Evolutionary conservation across 352 stramenopile genomes (phyloP).

Genomic region (Phytopythium kandeliae): DNA sequence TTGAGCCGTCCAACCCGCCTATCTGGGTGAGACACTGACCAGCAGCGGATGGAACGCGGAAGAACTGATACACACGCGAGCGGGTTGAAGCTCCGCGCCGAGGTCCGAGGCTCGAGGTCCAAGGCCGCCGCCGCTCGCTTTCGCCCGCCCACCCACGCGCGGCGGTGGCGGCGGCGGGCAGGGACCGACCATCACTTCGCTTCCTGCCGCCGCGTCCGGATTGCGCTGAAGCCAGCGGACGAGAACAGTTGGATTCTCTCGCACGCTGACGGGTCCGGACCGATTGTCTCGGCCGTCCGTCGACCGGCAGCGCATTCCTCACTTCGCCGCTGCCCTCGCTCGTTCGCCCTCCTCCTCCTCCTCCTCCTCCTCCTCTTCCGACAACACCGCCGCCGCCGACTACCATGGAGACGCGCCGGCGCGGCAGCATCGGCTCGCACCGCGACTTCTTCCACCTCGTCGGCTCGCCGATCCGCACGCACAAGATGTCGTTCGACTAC

Average conservation of each 20-base stretch:
- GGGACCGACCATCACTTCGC: slow-evolving; percentile 9
- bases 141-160: too few species aligned
- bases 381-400: too few species aligned
- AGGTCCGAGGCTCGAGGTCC: too few species aligned
- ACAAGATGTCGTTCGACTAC: slow-evolving; percentile 42
- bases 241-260: slow-evolving; percentile 5
- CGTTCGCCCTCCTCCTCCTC: too few species aligned
- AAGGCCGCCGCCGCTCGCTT: too few species aligned
- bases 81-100: too few species aligned
- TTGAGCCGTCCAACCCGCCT: not conserved
- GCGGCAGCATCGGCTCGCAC: slow-evolving; percentile 17
- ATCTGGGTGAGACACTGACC: too few species aligned
- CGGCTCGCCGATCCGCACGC: slow-evolving; percentile 72
- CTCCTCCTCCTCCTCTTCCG: too few species aligned
- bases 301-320: not conserved
- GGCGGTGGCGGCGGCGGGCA: too few species aligned
- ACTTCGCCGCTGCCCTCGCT: not conserved
- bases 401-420: slow-evolving; percentile 10
- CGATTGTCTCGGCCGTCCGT: not conserved
- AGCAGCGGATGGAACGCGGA: too few species aligned
- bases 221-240: not conserved
- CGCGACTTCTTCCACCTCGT: slow-evolving; percentile 65
- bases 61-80: too few species aligned
- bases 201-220: slow-evolving; percentile 4
- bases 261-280: not conserved